Evolutionary conservation across 306 rosid genomes (phyloP).

Genomic region (Medicago arabica): DNA sequence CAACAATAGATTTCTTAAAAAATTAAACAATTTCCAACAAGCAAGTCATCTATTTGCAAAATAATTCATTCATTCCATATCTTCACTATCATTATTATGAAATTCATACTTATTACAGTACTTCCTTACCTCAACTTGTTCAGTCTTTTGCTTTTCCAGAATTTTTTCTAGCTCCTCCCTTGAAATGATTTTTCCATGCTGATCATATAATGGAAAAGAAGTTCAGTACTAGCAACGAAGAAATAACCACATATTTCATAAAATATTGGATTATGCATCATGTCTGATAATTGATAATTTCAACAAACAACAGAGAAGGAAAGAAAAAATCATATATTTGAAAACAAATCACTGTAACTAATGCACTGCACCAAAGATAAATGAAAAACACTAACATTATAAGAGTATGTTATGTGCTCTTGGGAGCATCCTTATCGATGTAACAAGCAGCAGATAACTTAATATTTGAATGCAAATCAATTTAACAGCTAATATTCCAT

Average conservation of each 20-base stretch:
- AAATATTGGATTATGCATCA: conserved; percentile 12
- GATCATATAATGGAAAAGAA: conserved; percentile 47
- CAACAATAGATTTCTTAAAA: too few relatives aligned
- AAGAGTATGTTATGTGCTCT: conserved; percentile 16
- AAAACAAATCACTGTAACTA: conserved; percentile 18
- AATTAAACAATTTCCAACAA: too few relatives aligned
- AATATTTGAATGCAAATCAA: conserved; percentile 15
- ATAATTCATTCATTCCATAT: conserved; percentile 23
- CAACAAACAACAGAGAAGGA: conserved; percentile 20
- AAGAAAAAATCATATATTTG: conserved; percentile 24
- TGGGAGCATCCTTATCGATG: conserved; percentile 6
- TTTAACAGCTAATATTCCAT: conserved; percentile 13
- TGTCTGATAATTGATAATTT: conserved; percentile 13
- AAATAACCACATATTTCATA: conserved; percentile 29
- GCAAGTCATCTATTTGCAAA: conserved; percentile 12
- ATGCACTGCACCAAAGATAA: conserved; percentile 4
- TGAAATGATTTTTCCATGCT: conserved; percentile 87
- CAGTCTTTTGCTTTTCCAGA: conserved; percentile 72
- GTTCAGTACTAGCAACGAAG: conserved; percentile 36
- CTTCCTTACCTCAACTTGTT: conserved; percentile 74
- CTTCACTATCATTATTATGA: conserved; percentile 6
- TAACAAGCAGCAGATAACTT: conserved; percentile 23
- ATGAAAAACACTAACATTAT: conserved; percentile 22
- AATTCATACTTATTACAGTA: conserved; percentile 12
- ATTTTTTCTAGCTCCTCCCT: conserved; percentile 82